Evolutionary conservation across 257 asterid genomes (phyloP).

Genomic region (Fraxinus quadrangulata): DNA sequence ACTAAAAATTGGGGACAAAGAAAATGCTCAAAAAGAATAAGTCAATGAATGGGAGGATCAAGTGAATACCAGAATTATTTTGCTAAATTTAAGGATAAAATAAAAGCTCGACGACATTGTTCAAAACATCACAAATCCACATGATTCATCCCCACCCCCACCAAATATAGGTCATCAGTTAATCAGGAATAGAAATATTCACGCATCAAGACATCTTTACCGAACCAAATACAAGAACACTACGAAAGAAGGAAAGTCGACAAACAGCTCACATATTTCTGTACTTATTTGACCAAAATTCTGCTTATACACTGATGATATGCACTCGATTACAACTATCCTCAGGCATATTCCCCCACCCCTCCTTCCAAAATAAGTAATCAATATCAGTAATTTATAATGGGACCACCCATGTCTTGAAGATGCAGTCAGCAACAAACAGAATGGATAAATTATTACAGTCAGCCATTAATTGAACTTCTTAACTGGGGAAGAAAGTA

Average conservation of each 20-base stretch:
- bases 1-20: neutral
- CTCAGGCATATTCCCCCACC: neutral
- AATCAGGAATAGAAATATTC: neutral
- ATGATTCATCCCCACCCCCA: neutral
- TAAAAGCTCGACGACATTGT: neutral
- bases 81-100: constrained; percentile 3
- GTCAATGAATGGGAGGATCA: neutral
- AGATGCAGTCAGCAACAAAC: constrained; percentile 12
- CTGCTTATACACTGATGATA: neutral
- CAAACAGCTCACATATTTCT: neutral
- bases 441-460: neutral
- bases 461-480: constrained; percentile 5
- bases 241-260: neutral
- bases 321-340: neutral
- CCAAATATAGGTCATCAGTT: constrained; percentile 15
- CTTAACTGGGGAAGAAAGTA: constrained; percentile 10
- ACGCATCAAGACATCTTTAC: neutral
- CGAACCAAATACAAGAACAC: neutral
- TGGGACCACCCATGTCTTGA: neutral
- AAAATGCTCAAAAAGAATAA: neutral
- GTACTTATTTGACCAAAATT: neutral
- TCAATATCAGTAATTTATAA: neutral
- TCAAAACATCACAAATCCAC: neutral
- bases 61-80: constrained; percentile 4
- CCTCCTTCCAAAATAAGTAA: neutral